Evolutionary conservation across 2,329 filamentous ascomycete species (phyloP), one percentile per base, ranked within the genome.

Genomic region (Colletotrichum graminicola): DNA sequence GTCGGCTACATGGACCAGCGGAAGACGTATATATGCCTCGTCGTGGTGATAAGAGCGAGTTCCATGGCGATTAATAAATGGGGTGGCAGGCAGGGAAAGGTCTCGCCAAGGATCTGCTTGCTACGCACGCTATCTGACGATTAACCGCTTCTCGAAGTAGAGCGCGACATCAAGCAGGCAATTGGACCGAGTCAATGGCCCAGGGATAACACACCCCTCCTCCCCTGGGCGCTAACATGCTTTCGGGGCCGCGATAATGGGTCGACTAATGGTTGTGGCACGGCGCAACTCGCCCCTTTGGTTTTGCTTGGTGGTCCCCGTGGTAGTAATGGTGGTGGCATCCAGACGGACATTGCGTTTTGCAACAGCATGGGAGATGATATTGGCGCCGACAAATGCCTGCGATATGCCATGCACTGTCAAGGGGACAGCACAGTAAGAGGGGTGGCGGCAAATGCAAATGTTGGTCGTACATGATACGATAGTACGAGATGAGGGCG

Each of bases 211-310:
- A 39, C 11, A 14, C 43, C 68, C 65, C 65, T 32, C 65, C 65
- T 32, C 65, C 65, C 45, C 60, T 68, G 68, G 59, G 65, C 65
- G 68, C 68, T 68, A 71, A 71, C 36, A 60, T 32, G 59, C 65
- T 49, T 49, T 62, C 36, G 64, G 43, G 64, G 63, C 52, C 68
- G 68, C 51, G 56, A 43, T 62, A 67, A 62, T 71, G 68, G 68
- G 68, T 64, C 68, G 64, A 47, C 18, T 34, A 67, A 47, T 47
- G 45, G 45, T 51, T 51, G 51, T 57, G 55, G 45, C 34, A 49
- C 64, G 34, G 43, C 61, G 47, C 36, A 55, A 26, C 32, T 64
- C 18, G 61, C n/a, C 61, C 23, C 49, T 32, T 54, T 43, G 61
- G 16, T 23, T 41, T 26, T 32, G 23, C n/a, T 14, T 23, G 45